Conservation (phyloP, 2,329 filamentous ascomycete genomes). For the Colletotrichum acutatum region DNA sequence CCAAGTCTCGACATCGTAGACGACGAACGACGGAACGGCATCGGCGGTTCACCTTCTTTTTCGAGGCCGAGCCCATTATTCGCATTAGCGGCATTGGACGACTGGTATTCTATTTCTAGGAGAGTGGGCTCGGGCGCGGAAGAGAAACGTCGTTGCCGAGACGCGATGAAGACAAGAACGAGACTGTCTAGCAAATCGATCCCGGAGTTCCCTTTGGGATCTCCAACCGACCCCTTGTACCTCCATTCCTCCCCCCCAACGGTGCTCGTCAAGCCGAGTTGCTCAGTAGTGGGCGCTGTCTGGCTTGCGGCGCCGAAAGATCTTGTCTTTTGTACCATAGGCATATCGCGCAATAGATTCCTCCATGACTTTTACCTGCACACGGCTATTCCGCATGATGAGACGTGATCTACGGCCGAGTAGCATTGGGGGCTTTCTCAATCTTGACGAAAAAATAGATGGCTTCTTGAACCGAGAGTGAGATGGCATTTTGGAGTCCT, state of each 20-base stretch:
- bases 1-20: not conserved
- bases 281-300: not conserved
- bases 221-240: slow-evolving; percentile 17
- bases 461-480: rapidly evolving
- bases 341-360: slow-evolving; percentile 38
- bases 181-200: slow-evolving; percentile 3
- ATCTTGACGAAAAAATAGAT: no score
- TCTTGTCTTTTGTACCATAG: slow-evolving; percentile 37
- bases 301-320: slow-evolving; percentile 20
- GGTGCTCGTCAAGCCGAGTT: slow-evolving; percentile 7
- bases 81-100: slow-evolving; percentile 14
- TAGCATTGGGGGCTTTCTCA: no score
- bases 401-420: no score
- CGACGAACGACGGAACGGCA: slow-evolving; percentile 2
- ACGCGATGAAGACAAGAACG: slow-evolving; percentile 20
- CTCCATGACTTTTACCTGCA: slow-evolving; percentile 28
- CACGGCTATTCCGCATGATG: no score
- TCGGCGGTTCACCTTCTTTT: not conserved
- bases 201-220: not conserved
- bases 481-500: no score
- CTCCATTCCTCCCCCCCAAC: not conserved
- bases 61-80: not conserved
- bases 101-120: slow-evolving; percentile 5
- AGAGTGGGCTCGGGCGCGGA: not conserved
- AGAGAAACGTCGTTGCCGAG: slow-evolving; percentile 13